Conservation (phyloP, 495 filamentous ascomycete species). For the Apiosordaria backusii region DNA sequence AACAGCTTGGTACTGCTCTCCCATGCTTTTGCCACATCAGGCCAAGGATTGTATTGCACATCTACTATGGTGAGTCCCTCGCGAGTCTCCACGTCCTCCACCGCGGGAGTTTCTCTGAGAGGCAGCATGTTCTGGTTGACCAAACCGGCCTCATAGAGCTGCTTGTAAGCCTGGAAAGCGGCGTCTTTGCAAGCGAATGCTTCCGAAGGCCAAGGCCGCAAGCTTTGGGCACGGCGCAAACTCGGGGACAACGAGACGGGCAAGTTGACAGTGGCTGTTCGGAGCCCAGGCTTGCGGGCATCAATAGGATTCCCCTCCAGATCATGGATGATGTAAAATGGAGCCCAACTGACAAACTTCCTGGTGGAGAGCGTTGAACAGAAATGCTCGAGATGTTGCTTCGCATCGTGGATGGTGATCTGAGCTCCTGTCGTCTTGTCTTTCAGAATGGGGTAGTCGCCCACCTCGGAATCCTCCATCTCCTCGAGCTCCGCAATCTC, state of each 20-base stretch:
- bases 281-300: constrained; percentile 11
- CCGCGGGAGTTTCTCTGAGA: constrained; percentile 34
- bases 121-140: constrained; percentile 81
- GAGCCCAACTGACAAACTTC: constrained; percentile 50
- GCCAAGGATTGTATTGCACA: constrained; percentile 63
- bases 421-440: constrained; percentile 61
- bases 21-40: constrained; percentile 57
- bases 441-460: constrained; percentile 44
- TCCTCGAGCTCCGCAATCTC: constrained; percentile 42
- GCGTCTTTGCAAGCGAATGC: constrained; percentile 75
- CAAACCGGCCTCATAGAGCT: constrained; percentile 64
- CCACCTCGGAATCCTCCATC: constrained; percentile 52
- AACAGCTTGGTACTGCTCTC: constrained; percentile 23
- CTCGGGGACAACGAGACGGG: constrained; percentile 65
- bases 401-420: constrained; percentile 67
- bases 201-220: constrained; percentile 63
- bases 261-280: constrained; percentile 61
- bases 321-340: constrained; percentile 45
- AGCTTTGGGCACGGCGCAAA: constrained; percentile 55
- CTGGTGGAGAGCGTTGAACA: constrained; percentile 59
- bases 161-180: constrained; percentile 75
- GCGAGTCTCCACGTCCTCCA: constrained; percentile 42
- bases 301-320: constrained; percentile 18
- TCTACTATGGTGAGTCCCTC: constrained; percentile 50
- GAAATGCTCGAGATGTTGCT: constrained; percentile 78